phyloP scores from a whole-genome alignment of 208 protist genomes.

The Naegleria lovaniensis region DNA sequence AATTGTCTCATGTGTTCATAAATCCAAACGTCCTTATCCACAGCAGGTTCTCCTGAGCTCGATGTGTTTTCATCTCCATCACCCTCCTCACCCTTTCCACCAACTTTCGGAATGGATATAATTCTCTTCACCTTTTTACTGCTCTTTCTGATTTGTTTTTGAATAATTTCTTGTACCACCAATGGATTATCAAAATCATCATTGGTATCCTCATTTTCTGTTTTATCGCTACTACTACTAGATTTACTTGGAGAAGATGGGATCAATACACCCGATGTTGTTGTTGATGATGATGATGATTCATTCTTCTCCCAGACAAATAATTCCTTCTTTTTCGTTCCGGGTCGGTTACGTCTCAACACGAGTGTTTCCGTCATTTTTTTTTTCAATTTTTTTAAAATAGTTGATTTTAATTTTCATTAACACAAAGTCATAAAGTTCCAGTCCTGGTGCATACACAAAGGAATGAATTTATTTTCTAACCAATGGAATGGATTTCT shows the following conservation, averaged over 20 bases:
- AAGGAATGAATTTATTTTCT: too few relatives aligned
- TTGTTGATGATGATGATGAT: background rate
- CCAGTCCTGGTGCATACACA: too few relatives aligned
- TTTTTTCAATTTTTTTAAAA: too few relatives aligned
- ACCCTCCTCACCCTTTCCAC: background rate
- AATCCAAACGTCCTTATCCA: conserved; percentile 15
- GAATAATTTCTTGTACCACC: conserved; percentile 17
- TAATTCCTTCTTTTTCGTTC: background rate
- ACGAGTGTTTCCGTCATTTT: background rate
- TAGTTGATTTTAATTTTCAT: too few relatives aligned
- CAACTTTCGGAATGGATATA: background rate
- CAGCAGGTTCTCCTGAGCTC: background rate
- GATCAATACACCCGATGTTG: background rate
- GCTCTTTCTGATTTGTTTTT: background rate
- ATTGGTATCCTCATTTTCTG: background rate
- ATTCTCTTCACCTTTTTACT: background rate
- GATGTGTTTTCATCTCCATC: background rate
- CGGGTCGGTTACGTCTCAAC: background rate
- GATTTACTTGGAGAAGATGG: too few relatives aligned
- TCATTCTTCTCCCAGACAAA: background rate
- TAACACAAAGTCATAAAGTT: too few relatives aligned
- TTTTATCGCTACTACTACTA: background rate
- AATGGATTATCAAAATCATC: background rate
- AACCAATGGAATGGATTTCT: too few relatives aligned
- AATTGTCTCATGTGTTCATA: conserved; percentile 30